Evolutionary conservation across 208 protist genomes (phyloP).

Genomic region (Leishmania mexicana): DNA sequence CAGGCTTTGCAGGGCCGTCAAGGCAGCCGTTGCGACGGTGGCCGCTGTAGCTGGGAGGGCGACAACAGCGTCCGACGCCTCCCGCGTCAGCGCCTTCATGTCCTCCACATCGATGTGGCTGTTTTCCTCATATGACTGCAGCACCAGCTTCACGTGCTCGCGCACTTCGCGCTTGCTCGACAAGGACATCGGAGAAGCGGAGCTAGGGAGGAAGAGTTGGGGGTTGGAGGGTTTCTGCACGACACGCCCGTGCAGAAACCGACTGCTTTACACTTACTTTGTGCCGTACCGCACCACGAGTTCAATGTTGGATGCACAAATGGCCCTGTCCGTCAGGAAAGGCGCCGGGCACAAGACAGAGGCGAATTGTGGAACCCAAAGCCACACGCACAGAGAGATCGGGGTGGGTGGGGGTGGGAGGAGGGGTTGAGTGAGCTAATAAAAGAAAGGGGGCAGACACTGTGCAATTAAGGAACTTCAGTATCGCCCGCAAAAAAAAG

Average conservation of each 20-base stretch:
- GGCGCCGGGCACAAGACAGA: background rate
- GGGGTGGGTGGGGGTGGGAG: too few relatives aligned
- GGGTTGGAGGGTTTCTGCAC: background rate
- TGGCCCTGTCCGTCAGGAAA: background rate
- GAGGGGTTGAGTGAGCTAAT: background rate
- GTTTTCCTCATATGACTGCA: constrained; percentile 51
- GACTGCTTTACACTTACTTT: background rate
- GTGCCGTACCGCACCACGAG: background rate
- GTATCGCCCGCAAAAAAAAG: background rate
- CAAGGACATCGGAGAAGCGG: constrained; percentile 28
- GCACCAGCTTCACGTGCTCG: constrained; percentile 53
- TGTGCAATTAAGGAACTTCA: background rate
- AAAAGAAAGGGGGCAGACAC: background rate
- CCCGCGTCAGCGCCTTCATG: constrained; percentile 52
- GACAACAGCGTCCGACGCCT: constrained; percentile 44
- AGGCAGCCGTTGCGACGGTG: constrained; percentile 22
- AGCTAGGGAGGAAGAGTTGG: background rate
- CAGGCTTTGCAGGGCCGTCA: constrained; percentile 31
- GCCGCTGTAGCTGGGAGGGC: constrained; percentile 30
- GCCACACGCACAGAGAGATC: background rate
- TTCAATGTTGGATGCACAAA: background rate
- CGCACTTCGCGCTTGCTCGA: constrained; percentile 76
- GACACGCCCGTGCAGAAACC: background rate
- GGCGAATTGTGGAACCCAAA: background rate
- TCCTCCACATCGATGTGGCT: constrained; percentile 68